Base-by-base conservation (phyloP, 257 asterid genomes). In the Solanum bukasovii region DNA sequence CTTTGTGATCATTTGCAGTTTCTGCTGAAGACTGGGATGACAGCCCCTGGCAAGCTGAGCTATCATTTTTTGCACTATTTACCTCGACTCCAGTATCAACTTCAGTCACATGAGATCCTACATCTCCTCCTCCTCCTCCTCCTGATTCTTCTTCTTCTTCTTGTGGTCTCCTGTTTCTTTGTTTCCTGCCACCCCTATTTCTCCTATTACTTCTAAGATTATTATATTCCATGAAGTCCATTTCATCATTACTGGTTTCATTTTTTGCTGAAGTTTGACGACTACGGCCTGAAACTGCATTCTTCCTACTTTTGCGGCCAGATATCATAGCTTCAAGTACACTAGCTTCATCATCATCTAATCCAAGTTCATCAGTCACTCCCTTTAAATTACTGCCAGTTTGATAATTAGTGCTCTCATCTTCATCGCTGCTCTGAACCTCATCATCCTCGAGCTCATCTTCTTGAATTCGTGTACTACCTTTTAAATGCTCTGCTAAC, bases 321-420 rank as follows among this genome's bases (percentile, higher is more conserved):
- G 95, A 93, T 86, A 94, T 67, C 99, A 96, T 96, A 88, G 96
- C 94, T 93, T 96, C 98, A 88, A 97, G 96, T 25, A 94, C 61
- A 90, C 90, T 92, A 9, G 92, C 90, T 88, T 96, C 99, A 44
- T 95, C 96, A 34, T 93, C 98, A 87, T 90, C 94, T 27, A 91
- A 89, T 73, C 89, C 94, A 59, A 81, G 33, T 84, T 89, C 92
- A 86, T 59, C 86, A 31, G 29, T 84, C 35, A 84, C 86, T 78
- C 83, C 92, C 86, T 87, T 84, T 87, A 71, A 86, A 88, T 83
- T 84, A 81, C 85, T 78, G 85, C 37, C 90, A 87, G 38, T 87
- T 89, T 90, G 87, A 87, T 72, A 74, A 88, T 86, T 90, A 75
- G 46, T 87, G 86, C 38, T 21, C 59, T 87, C 89, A 40, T 90